Conservation (phyloP, 2,329 filamentous ascomycete genomes). For the Colletotrichum cordylinicola region DNA sequence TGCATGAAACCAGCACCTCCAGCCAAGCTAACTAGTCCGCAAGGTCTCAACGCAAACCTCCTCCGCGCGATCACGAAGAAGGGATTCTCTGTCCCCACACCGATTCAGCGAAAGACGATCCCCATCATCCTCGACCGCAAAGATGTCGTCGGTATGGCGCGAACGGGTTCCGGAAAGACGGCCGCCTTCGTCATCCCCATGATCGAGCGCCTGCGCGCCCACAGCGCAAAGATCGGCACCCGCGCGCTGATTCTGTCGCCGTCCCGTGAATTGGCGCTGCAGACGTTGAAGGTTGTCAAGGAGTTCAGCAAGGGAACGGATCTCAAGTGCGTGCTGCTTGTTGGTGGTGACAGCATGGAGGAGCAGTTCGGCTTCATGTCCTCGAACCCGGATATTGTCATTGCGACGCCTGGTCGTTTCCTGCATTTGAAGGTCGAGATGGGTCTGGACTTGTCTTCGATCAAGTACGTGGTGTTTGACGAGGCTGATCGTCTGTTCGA, state of each 20-base stretch:
- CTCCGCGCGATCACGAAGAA: constrained; percentile 92
- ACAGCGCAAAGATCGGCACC: constrained; percentile 85
- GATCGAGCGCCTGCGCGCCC: constrained; percentile 90
- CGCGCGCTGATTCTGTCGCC: constrained; percentile 90
- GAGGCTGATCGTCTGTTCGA: constrained; percentile 97
- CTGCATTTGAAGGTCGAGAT: constrained; percentile 98
- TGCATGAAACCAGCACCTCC: background rate
- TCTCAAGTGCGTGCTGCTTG: constrained; percentile 85
- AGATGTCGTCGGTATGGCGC: constrained; percentile 98
- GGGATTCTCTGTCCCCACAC: constrained; percentile 94
- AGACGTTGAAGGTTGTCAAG: constrained; percentile 96
- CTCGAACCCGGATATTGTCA: constrained; percentile 94
- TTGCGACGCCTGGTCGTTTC: constrained; percentile 95
- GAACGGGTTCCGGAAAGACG: constrained; percentile 98
- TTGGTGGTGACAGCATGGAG: constrained; percentile 94
- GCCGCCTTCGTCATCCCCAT: constrained; percentile 98
- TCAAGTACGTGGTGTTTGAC: constrained; percentile 95
- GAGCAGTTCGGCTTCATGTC: constrained; percentile 95
- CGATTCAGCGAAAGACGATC: constrained; percentile 96
- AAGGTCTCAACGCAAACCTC: constrained; percentile 79
- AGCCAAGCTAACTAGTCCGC: background rate
- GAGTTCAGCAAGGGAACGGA: constrained; percentile 91
- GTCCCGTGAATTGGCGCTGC: constrained; percentile 90
- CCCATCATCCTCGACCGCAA: constrained; percentile 87
- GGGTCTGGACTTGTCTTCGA: constrained; percentile 86